Percentiles rank a stretch among this genome's conserved stretches.
phyloP scores from a whole-genome alignment of 2,329 filamentous ascomycete species.

The Fusarium sp. region DNA sequence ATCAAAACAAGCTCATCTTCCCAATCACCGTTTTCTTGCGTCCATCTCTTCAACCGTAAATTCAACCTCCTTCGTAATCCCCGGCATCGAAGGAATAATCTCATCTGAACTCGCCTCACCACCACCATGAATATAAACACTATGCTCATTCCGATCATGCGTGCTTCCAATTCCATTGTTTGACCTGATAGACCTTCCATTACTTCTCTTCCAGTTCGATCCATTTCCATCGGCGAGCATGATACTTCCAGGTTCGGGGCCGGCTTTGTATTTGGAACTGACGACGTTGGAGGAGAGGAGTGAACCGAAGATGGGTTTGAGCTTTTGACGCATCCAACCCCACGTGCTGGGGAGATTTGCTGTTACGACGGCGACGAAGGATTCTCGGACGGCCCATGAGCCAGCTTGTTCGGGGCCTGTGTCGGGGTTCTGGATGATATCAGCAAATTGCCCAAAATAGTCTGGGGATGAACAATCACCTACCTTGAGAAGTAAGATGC shows the following conservation, averaged over 20 bases:
- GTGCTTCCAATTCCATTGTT: not conserved
- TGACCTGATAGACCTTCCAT: slow-evolving; percentile 24
- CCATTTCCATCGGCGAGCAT: slow-evolving; percentile 38
- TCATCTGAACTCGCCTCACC: slow-evolving; percentile 40
- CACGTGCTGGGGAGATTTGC: slow-evolving; percentile 54
- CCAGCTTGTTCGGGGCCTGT: slow-evolving; percentile 52
- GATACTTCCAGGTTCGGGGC: slow-evolving; percentile 40
- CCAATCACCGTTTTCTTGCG: not conserved
- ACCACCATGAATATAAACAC: slow-evolving; percentile 34
- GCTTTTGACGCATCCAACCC: slow-evolving; percentile 44
- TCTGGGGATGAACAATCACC: not conserved
- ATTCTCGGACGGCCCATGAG: slow-evolving; percentile 55
- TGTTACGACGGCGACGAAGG: slow-evolving; percentile 56
- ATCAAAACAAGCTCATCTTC: not conserved
- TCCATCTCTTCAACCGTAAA: slow-evolving; percentile 32
- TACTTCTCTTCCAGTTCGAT: slow-evolving; percentile 35
- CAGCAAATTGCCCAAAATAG: rapidly evolving
- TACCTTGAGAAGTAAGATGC: slow-evolving; percentile 53
- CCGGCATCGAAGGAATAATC: slow-evolving; percentile 21
- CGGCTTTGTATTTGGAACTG: slow-evolving; percentile 36
- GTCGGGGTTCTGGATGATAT: slow-evolving; percentile 48
- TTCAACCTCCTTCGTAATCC: slow-evolving; percentile 40
- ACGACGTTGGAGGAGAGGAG: slow-evolving; percentile 39
- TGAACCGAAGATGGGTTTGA: slow-evolving; percentile 44
- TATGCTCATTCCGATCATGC: not conserved